Evolutionary conservation across 192 early-diverging fungal genomes (phyloP).

Genomic region (Obelidium mucronatum): DNA sequence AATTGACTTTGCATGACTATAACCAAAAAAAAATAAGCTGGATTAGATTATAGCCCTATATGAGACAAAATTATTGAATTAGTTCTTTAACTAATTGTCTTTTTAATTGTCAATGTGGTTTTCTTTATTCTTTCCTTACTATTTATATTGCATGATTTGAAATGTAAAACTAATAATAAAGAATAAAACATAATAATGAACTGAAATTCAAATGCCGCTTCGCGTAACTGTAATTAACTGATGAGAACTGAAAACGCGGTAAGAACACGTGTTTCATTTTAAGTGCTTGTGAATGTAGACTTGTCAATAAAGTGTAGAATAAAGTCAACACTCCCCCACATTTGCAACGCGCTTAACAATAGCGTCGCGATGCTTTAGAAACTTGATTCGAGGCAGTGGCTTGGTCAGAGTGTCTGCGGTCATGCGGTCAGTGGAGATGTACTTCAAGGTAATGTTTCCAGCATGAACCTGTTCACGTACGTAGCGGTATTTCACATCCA

Average conservation of each 20-base stretch:
- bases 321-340: not conserved
- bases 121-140: too few species aligned
- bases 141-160: not conserved
- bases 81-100: not conserved
- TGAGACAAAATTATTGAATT: too few species aligned
- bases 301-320: too few species aligned
- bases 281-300: too few species aligned
- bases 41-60: too few species aligned
- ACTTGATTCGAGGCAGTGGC: not conserved
- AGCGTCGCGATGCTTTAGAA: not conserved
- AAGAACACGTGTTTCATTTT: too few species aligned
- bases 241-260: too few species aligned
- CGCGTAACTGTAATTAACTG: too few species aligned
- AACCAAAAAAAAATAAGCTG: too few species aligned
- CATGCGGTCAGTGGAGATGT: not conserved
- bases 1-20: too few species aligned
- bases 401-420: slow-evolving; percentile 12
- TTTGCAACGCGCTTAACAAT: not conserved
- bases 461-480: not conserved
- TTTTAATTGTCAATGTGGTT: not conserved
- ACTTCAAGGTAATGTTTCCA: not conserved
- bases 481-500: not conserved
- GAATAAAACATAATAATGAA: too few species aligned
- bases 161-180: not conserved
- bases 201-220: too few species aligned